Evolutionary conservation across 2,329 filamentous ascomycete species (phyloP), one percentile per base, ranked within the genome.

Genomic region (Fusarium miscanthi): DNA sequence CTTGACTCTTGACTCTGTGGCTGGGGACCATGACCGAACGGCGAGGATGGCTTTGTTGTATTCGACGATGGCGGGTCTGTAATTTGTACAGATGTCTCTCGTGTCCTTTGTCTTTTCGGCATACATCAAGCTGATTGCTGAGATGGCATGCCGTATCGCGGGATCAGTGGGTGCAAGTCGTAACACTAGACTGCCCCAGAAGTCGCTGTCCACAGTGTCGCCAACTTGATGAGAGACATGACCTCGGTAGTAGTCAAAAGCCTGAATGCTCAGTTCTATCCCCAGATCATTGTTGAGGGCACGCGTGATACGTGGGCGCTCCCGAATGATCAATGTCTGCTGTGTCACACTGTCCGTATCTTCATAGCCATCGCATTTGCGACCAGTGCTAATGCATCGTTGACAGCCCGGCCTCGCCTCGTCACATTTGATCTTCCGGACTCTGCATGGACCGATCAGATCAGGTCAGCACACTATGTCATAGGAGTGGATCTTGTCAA

Each of bases 371-470:
- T 62, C 63, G 16, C 65, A 68, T 6, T 31, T 68, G 0, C 65
- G 43, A 12, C 65, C 65, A 10, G 65, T 66, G 11, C 48, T 23
- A 5, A 41, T 21, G 8, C 65, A 68, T 16, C 63, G 65, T n/a
- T 62, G 52, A n/a, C 63, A 68, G 8, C n/a, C 53, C 0, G 65
- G 65, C 16, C 49, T 67, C 2, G 9, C 31, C 27, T 68, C 65
- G 5, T 68, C 65, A 6, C 65, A 68, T 48, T 68, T 68, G 6
- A 68, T 35, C 38, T 62, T 68, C 10, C 65, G 65, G 6, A 59
- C 41, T 62, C 65, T 68, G 7, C 7, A 6, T 5, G 21, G 8
- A 11, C 14, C 5, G n/a, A 35, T 43, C 14, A 31, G 8, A 17
- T 31, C 45, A 54, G 46, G 8, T 30, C 27, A 30, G 27, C 19